phyloP scores from a whole-genome alignment of 805 yeast genomes.

The Ogataea nonfermentans region DNA sequence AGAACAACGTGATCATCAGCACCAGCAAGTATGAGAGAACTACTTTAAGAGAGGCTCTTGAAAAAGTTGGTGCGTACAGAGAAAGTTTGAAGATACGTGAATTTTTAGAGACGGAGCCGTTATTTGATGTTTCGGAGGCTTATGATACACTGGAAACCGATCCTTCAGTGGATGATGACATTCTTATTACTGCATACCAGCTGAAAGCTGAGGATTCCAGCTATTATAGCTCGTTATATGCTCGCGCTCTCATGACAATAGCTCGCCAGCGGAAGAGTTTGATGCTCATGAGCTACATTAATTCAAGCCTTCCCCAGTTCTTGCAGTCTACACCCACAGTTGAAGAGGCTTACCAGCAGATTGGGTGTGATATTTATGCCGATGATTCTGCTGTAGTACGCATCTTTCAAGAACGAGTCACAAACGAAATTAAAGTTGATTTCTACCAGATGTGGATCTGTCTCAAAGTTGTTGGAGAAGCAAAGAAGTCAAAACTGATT shows the following conservation, averaged over 20 bases:
- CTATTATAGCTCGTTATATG: conserved; percentile 40
- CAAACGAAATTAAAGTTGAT: conserved; percentile 43
- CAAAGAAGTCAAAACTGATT: conserved; percentile 55
- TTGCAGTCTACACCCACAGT: conserved; percentile 12
- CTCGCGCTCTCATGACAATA: conserved; percentile 60
- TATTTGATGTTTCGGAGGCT: conserved; percentile 46
- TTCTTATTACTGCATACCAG: conserved; percentile 72
- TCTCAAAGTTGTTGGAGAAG: conserved; percentile 52
- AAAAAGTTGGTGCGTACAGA: conserved; percentile 38
- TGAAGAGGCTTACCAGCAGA: conserved; percentile 43
- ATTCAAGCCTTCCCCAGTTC: conserved; percentile 39
- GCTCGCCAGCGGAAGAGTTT: conserved; percentile 59
- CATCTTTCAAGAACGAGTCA: conserved; percentile 46
- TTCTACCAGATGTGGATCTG: conserved; percentile 57
- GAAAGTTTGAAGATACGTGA: conserved; percentile 36
- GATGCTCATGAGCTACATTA: conserved; percentile 54
- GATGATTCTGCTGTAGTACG: conserved; percentile 56
- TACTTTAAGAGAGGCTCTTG: conserved; percentile 39
- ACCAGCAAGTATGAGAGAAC: conserved; percentile 24
- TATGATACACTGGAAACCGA: conserved; percentile 50
- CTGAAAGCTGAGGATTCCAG: conserved; percentile 55
- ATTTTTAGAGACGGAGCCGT: conserved; percentile 47
- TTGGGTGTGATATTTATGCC: conserved; percentile 52
- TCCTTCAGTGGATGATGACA: conserved; percentile 61
- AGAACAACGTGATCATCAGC: conserved; percentile 25